These are phyloP conservation scores for Pseudoperonospora humuli DNA, from an alignment of 352 stramenopile genomes.

Conservation along the genomic window DNA sequence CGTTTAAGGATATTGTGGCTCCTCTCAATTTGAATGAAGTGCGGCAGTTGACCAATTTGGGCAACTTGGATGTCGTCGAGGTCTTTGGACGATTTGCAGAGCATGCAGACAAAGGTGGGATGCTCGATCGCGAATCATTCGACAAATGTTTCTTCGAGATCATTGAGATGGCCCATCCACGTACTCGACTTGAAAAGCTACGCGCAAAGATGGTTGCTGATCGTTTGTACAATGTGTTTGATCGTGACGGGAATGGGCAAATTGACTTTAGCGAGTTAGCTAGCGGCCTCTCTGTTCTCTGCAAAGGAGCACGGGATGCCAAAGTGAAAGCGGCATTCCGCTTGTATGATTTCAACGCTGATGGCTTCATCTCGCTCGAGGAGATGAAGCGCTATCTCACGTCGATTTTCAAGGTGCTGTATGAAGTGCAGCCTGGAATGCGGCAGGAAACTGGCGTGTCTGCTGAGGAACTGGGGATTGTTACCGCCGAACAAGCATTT, in stretches of 20 bases:
- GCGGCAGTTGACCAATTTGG: conserved; percentile 74
- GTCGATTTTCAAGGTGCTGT: conserved; percentile 84
- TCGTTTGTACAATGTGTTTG: conserved; percentile 76
- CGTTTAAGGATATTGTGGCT: conserved; percentile 65
- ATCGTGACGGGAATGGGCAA: conserved; percentile 61
- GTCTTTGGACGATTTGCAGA: conserved; percentile 84
- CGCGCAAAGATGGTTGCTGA: conserved; percentile 62
- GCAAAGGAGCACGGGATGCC: conserved; percentile 68
- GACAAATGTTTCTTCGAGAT: conserved; percentile 70
- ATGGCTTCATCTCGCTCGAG: conserved; percentile 77
- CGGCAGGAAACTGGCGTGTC: conserved; percentile 53
- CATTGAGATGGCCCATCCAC: conserved; percentile 55
- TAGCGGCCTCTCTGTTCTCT: conserved; percentile 77
- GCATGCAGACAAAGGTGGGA: conserved; percentile 45
- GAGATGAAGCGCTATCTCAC: conserved; percentile 86
- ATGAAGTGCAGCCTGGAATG: conserved; percentile 75
- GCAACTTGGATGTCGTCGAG: conserved; percentile 74
- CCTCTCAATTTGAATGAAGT: conserved; percentile 76
- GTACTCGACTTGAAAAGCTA: conserved; percentile 55
- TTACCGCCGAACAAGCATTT: conserved; percentile 83
- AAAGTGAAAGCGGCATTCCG: conserved; percentile 80
- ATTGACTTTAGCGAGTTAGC: conserved; percentile 86
- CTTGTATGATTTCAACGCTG: conserved; percentile 82
- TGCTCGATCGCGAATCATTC: conserved; percentile 59
- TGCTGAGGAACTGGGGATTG: conserved; percentile 62